Evolutionary conservation across 2,329 filamentous ascomycete species (phyloP).

Genomic region (Didymellaceae sp.): DNA sequence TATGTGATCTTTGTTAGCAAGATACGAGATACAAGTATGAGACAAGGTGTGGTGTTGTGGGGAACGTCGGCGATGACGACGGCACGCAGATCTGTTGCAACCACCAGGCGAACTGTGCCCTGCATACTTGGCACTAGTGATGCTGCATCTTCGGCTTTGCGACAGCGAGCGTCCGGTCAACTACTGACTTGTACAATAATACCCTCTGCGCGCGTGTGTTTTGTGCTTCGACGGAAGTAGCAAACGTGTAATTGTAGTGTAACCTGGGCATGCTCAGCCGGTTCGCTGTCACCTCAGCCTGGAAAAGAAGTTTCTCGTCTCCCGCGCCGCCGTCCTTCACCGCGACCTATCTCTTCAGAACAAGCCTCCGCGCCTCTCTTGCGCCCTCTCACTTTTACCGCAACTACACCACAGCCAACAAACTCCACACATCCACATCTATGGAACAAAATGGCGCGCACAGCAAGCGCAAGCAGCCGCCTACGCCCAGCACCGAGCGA

Average conservation of each 20-base stretch:
- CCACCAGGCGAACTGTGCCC: constrained; percentile 26
- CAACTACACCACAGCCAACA: constrained; percentile 4
- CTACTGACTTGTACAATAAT: constrained; percentile 10
- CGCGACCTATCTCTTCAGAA: constrained; percentile 16
- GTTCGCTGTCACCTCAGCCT: constrained; percentile 34
- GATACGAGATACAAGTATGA: too few species aligned
- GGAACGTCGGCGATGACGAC: constrained; percentile 8
- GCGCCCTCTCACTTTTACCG: constrained; percentile 5
- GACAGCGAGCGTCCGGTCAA: background rate
- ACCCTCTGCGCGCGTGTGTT: constrained; percentile 9
- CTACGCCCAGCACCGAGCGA: constrained; percentile 54
- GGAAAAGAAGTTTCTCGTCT: constrained; percentile 36
- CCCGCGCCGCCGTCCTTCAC: constrained; percentile 18
- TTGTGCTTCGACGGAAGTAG: constrained; percentile 11
- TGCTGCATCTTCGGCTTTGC: constrained; percentile 13
- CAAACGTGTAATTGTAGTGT: constrained; percentile 12
- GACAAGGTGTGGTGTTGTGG: background rate
- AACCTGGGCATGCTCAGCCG: constrained; percentile 41
- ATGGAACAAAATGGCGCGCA: constrained; percentile 60
- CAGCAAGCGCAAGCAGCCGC: constrained; percentile 63
- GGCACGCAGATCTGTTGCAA: constrained; percentile 14
- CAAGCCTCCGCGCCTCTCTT: constrained; percentile 2
- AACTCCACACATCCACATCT: constrained; percentile 20
- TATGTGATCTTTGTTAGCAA: too few species aligned
- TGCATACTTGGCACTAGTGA: constrained; percentile 17